Percentiles rank a stretch among this genome's conserved stretches.
phyloP scores from a whole-genome alignment of 495 filamentous ascomycete species.

The Aspergillus taichungensis region DNA sequence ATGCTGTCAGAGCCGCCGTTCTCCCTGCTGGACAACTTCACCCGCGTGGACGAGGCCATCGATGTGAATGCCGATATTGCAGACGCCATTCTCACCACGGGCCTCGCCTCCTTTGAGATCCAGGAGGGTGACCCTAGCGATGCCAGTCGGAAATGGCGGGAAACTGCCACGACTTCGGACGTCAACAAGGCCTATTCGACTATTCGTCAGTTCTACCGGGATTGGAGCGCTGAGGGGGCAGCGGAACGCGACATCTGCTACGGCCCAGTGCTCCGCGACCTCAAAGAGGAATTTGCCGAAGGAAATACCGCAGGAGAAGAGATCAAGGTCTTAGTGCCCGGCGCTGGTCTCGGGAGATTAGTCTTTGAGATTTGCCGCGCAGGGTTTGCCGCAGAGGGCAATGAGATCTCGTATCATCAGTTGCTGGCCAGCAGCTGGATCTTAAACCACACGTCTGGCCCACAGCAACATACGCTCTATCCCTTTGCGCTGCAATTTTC shows the following conservation, averaged over 20 bases:
- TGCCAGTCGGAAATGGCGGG: slow-evolving; percentile 48
- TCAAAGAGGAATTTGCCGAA: slow-evolving; percentile 46
- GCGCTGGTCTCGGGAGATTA: slow-evolving; percentile 79
- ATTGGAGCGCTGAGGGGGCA: slow-evolving; percentile 79
- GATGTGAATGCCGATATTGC: slow-evolving; percentile 81
- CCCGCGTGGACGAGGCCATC: slow-evolving; percentile 76
- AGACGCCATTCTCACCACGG: slow-evolving; percentile 58
- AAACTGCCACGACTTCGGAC: slow-evolving; percentile 56
- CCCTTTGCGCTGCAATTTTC: slow-evolving; percentile 77
- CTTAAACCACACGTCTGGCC: slow-evolving; percentile 58
- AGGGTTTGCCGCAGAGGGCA: slow-evolving; percentile 76
- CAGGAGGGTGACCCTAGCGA: slow-evolving; percentile 19
- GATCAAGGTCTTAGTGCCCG: slow-evolving; percentile 73
- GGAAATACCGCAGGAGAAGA: slow-evolving; percentile 15
- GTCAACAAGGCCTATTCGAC: slow-evolving; percentile 86
- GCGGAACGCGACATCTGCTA: slow-evolving; percentile 69
- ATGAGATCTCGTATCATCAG: slow-evolving; percentile 94
- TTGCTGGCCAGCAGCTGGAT: slow-evolving; percentile 80
- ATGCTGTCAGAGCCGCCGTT: slow-evolving; percentile 74
- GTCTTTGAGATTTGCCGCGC: slow-evolving; percentile 75
- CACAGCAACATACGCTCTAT: slow-evolving; percentile 47
- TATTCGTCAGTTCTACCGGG: slow-evolving; percentile 85
- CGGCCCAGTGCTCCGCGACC: slow-evolving; percentile 55
- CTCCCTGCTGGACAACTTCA: slow-evolving; percentile 67
- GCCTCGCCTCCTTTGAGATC: slow-evolving; percentile 57